A percentile compares a stretch with the other conserved stretches of the same genome.
Conservation (phyloP, 768 basidiomycete genomes). For the Mycena galopus region DNA sequence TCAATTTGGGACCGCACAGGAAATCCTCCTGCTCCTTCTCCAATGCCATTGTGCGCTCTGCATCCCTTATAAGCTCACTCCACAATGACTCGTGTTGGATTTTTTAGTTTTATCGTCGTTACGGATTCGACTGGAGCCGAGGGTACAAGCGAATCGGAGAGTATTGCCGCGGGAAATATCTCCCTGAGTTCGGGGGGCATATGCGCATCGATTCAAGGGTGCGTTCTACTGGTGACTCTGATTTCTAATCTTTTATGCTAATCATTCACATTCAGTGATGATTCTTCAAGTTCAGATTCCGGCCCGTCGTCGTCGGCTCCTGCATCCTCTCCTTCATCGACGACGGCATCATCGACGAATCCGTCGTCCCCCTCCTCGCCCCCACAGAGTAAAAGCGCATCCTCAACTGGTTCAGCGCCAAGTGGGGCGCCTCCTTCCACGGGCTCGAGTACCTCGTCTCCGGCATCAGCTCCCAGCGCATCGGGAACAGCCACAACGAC, state of each 20-base stretch:
- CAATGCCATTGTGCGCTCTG: conserved; percentile 3
- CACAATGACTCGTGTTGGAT: background rate
- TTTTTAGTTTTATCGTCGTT: background rate
- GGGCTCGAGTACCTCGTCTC: background rate
- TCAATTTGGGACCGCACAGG: no score
- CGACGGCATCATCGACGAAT: no score
- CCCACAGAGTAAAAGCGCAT: background rate
- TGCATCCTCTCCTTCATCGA: background rate
- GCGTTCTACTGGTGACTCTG: background rate
- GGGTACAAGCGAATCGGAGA: background rate
- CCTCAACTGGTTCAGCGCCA: background rate
- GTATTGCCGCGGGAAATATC: background rate
- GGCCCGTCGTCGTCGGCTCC: background rate
- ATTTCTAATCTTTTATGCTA: no score
- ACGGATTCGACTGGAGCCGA: background rate
- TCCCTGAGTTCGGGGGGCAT: background rate
- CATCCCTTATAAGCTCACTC: background rate
- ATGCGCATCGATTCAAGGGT: background rate
- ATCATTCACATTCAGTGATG: no score
- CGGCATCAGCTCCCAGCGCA: background rate
- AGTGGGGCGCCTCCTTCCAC: background rate
- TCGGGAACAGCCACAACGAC: background rate
- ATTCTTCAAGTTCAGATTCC: background rate
- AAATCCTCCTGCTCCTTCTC: no score
- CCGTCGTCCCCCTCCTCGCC: no score